Conservation (phyloP, 2,329 filamentous ascomycete species). For the Lasiodiplodia gonubiensis region DNA sequence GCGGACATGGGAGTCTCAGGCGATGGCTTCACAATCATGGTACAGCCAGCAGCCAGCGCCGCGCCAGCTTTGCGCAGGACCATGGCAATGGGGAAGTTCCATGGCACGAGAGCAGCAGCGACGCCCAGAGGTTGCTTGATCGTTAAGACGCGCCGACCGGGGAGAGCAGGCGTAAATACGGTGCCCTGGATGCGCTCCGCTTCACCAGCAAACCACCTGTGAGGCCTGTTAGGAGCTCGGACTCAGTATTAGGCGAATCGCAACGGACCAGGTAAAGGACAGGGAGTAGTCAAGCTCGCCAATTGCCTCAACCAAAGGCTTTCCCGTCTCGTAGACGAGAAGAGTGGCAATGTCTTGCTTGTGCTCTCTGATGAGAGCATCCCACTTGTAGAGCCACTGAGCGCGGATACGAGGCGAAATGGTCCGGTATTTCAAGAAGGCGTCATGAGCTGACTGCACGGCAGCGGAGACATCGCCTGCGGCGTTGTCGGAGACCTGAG, state of each 20-base stretch:
- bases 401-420: conserved; percentile 66
- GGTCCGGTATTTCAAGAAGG: conserved; percentile 66
- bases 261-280: conserved; percentile 55
- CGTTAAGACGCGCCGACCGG: conserved; percentile 69
- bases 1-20: conserved; percentile 30
- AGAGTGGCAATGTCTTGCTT: conserved; percentile 67
- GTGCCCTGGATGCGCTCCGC: conserved; percentile 67
- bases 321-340: conserved; percentile 64
- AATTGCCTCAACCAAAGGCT: conserved; percentile 58
- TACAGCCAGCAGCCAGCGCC: conserved; percentile 73
- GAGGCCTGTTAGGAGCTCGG: background rate
- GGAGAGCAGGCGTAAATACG: conserved; percentile 63
- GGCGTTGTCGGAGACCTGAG: conserved; percentile 53
- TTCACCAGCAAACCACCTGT: conserved; percentile 61
- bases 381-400: conserved; percentile 68
- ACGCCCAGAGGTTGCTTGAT: conserved; percentile 78
- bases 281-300: conserved; percentile 61
- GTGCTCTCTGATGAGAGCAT: conserved; percentile 66
- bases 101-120: conserved; percentile 70
- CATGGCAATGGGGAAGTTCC: conserved; percentile 75
- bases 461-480: conserved; percentile 67
- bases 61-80: conserved; percentile 70
- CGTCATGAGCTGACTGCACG: conserved; percentile 63
- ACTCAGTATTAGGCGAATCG: background rate
- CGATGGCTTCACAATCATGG: conserved; percentile 63